Conservation (phyloP, 768 basidiomycete genomes). For the Cubamyces sp. region DNA sequence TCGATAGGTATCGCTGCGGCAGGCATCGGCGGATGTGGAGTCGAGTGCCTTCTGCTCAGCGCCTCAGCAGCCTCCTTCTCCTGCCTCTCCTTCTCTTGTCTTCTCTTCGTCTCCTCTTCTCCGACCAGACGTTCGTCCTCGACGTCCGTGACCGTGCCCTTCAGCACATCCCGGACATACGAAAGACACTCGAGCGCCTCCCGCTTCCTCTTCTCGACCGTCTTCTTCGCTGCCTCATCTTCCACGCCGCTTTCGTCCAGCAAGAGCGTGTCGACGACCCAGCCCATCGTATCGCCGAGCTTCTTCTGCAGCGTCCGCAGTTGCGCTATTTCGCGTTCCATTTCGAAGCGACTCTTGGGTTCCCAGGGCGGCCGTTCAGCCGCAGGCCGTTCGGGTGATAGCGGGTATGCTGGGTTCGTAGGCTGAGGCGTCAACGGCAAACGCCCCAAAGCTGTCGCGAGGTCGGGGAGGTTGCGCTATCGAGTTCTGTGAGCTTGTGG, state of each 20-base stretch:
- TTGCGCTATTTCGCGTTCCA: slow-evolving; percentile 63
- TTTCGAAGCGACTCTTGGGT: slow-evolving; percentile 66
- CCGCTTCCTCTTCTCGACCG: slow-evolving; percentile 47
- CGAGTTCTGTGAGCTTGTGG: slow-evolving; percentile 15
- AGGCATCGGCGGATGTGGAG: slow-evolving; percentile 28
- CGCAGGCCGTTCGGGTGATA: slow-evolving; percentile 59
- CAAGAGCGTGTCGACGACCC: slow-evolving; percentile 74
- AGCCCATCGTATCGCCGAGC: slow-evolving; percentile 70
- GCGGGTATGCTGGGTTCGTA: slow-evolving; percentile 57
- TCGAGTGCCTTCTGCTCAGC: slow-evolving; percentile 18
- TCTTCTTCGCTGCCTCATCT: slow-evolving; percentile 44
- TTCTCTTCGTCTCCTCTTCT: slow-evolving; percentile 51
- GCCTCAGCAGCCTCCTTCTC: slow-evolving; percentile 32
- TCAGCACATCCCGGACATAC: slow-evolving; percentile 76
- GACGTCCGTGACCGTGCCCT: slow-evolving; percentile 51
- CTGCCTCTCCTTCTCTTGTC: slow-evolving; percentile 31
- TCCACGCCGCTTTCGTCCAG: slow-evolving; percentile 53
- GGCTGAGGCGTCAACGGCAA: slow-evolving; percentile 49
- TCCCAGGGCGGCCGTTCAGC: slow-evolving; percentile 73
- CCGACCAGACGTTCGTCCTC: slow-evolving; percentile 72
- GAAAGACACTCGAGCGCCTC: slow-evolving; percentile 79
- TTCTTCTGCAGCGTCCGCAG: slow-evolving; percentile 60
- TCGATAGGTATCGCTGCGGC: slow-evolving; percentile 29
- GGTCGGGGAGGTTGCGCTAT: slow-evolving; percentile 85
- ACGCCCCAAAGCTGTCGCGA: slow-evolving; percentile 69